Conservation (phyloP, 2,329 filamentous ascomycete genomes). For the Ophioceras dolichostomum region DNA sequence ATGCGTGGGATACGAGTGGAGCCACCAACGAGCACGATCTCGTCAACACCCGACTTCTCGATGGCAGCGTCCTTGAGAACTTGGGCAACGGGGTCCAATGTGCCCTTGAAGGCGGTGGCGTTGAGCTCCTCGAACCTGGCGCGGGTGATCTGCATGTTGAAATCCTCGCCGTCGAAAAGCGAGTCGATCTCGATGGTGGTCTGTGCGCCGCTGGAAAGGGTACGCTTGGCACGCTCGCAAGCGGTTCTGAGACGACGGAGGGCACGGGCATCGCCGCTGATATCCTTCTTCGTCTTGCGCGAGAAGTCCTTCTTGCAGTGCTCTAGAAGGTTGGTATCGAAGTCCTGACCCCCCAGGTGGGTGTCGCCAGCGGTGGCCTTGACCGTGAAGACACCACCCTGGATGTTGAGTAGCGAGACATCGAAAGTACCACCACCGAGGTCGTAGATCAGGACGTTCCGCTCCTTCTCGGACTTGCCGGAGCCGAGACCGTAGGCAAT, state of each 20-base stretch:
- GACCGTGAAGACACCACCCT: conserved; percentile 98
- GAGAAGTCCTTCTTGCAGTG: conserved; percentile 96
- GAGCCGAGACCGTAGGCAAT: conserved; percentile 96
- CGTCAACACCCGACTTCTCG: conserved; percentile 85
- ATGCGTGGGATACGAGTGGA: conserved; percentile 98
- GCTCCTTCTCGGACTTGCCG: conserved; percentile 94
- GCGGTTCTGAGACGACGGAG: conserved; percentile 93
- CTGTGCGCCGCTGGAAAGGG: conserved; percentile 91
- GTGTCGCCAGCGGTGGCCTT: conserved; percentile 97
- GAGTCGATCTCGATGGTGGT: conserved; percentile 98
- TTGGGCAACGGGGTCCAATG: conserved; percentile 89
- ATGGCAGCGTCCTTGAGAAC: conserved; percentile 87
- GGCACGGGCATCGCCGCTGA: conserved; percentile 76
- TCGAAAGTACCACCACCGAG: conserved; percentile 99
- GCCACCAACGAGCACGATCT: conserved; percentile 98
- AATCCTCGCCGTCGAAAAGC: conserved; percentile 95
- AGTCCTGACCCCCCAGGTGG: conserved; percentile 90
- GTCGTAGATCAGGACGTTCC: conserved; percentile 99
- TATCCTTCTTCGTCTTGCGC: conserved; percentile 66
- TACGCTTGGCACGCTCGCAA: conserved; percentile 99
- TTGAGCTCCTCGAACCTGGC: conserved; percentile 98
- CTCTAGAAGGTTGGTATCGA: conserved; percentile 90
- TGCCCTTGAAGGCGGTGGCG: conserved; percentile 87
- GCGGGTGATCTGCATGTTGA: conserved; percentile 94
- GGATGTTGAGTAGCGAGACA: conserved; percentile 98